These are phyloP conservation scores for Saturnispora ahearnii DNA, from an alignment of 805 yeast genomes.

Conservation along the genomic window DNA sequence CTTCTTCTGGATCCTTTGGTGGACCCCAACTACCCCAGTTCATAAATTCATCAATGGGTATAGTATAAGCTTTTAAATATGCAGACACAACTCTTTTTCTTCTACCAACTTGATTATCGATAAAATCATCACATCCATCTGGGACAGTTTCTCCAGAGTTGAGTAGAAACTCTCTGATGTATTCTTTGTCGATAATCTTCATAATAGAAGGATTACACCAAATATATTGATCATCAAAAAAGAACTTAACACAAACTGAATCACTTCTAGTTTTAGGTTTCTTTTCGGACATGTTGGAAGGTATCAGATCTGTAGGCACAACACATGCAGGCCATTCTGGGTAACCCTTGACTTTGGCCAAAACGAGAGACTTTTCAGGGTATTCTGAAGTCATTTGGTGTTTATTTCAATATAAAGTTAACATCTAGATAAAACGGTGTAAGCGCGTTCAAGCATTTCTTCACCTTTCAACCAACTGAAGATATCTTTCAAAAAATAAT, in stretches of 20 bases:
- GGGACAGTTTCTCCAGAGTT: conserved; percentile 27
- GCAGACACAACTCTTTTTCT: conserved; percentile 24
- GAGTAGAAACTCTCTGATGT: conserved; percentile 29
- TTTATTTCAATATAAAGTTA: background rate
- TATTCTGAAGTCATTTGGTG: background rate
- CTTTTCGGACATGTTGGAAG: conserved; percentile 41
- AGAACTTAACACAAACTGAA: conserved; percentile 48
- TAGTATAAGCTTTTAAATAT: conserved; percentile 30
- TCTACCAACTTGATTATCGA: conserved; percentile 10
- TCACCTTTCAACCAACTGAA: background rate
- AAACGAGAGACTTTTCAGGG: conserved; percentile 39
- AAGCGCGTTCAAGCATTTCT: background rate
- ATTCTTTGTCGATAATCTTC: conserved; percentile 33
- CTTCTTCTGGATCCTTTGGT: conserved; percentile 20
- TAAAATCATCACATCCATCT: conserved; percentile 1
- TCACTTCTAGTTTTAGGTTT: conserved; percentile 38
- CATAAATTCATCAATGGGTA: conserved; percentile 41
- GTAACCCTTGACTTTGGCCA: conserved; percentile 79
- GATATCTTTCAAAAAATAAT: background rate
- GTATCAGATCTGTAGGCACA: conserved; percentile 50
- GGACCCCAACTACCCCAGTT: conserved; percentile 35
- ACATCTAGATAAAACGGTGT: background rate
- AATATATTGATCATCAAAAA: conserved; percentile 62
- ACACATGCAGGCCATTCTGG: conserved; percentile 91
- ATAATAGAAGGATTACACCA: conserved; percentile 54